Base-by-base conservation (phyloP, 1,284 basidiomycete species). In the Apiotrichum montevideense region DNA sequence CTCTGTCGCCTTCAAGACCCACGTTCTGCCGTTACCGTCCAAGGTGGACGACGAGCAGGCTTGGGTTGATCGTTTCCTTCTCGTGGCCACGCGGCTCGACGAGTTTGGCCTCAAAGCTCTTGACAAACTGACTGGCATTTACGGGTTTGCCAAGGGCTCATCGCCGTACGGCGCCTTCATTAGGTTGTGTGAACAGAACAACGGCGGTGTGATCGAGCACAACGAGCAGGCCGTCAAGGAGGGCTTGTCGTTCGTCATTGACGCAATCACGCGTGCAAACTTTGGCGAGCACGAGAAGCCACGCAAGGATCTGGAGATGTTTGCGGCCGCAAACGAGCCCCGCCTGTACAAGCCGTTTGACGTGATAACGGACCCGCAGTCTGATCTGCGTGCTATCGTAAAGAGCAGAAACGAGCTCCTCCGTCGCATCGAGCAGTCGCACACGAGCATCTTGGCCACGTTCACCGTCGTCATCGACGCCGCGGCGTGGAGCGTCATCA, bases 301-400 rank as follows among this genome's bases (percentile, higher is more conserved):
- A 0, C 77, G 79, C 2, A 87, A 88, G 56, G 93, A 97, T 67
- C 77, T 99, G 29, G 80, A 85, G 21, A 74, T 83, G 0, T 97
- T 98, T 66, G 93, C 93, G 1, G 87, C 87, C 59, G 77, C 86
- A 41, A 97, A 97, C 72, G 92, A 97, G 66, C 81, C 81, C 21
- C 82, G 90, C 50, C 78, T 95, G 9, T 96, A 93, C 79, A 91
- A 88, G 73, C 79, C 94, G 4, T 78, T 95, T 45, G 87, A 84
- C 69, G 85, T 83, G 0, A 86, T 88, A 66, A 83, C 90, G 77
- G 91, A 97, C 71, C 80, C 86, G 0, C 85, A 90, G 64, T 86
- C 86, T 0, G 89, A 95, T 68, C 76, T 98, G 34, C 90, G 88
- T 70, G 81, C 81, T 4, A 80, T 94, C 2, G 79, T 88, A 58